Conservation (phyloP, 257 asterid genomes). For the Eucommia ulmoides region DNA sequence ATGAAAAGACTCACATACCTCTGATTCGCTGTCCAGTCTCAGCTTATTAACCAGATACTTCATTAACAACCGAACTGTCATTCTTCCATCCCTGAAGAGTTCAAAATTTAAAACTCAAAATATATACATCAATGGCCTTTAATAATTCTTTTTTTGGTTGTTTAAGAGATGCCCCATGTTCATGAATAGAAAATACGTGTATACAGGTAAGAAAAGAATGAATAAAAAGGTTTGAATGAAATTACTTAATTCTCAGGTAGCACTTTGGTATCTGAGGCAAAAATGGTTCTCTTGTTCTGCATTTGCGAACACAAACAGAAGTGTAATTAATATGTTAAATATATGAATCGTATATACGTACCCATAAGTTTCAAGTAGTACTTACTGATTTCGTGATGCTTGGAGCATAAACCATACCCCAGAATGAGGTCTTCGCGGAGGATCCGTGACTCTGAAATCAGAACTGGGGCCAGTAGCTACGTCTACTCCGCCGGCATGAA, state of each 20-base stretch:
- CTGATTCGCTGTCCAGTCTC: slow-evolving; percentile 71
- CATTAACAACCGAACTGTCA: slow-evolving; percentile 66
- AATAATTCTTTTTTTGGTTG: no score
- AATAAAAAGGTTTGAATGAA: not conserved
- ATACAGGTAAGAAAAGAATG: not conserved
- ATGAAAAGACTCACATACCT: slow-evolving; percentile 36
- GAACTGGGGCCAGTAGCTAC: slow-evolving; percentile 13
- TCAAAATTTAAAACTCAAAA: no score
- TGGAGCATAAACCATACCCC: slow-evolving; percentile 85
- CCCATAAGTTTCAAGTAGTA: not conserved
- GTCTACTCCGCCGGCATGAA: slow-evolving; percentile 23
- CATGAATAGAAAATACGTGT: not conserved
- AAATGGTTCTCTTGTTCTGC: slow-evolving; percentile 69
- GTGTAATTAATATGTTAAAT: no score
- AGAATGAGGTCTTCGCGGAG: slow-evolving; percentile 75
- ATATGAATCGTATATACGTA: not conserved
- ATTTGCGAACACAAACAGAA: slow-evolving; percentile 4
- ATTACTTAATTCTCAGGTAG: slow-evolving; percentile 90
- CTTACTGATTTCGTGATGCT: slow-evolving; percentile 75
- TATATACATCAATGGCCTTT: not conserved
- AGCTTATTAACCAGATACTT: slow-evolving; percentile 86
- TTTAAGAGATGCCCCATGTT: no score
- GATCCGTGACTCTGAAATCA: slow-evolving; percentile 64
- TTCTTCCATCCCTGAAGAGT: slow-evolving; percentile 64
- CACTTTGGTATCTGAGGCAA: slow-evolving; percentile 90